phyloP scores from a whole-genome alignment of 345 rosid species.

The Psidium friedrichsthalianum region DNA sequence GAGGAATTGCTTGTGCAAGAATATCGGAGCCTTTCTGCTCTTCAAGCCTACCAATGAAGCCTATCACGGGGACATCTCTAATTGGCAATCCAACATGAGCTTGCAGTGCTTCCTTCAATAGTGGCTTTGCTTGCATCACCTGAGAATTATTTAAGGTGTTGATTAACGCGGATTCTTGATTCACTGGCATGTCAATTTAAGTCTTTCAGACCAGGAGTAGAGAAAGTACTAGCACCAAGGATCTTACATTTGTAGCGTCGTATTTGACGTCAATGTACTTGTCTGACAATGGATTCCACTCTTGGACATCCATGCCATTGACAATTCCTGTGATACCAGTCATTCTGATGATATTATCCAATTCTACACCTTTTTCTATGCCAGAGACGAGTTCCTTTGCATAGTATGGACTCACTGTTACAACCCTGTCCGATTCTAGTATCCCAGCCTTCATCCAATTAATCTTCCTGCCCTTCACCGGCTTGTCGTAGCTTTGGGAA shows the following conservation, averaged over 20 bases:
- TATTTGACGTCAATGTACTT: conserved; percentile 57
- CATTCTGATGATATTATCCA: conserved; percentile 49
- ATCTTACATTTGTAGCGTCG: conserved; percentile 55
- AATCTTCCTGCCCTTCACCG: conserved; percentile 83
- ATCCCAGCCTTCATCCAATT: conserved; percentile 98
- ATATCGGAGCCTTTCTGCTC: conserved; percentile 98
- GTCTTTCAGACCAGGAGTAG: neutral
- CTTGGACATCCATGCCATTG: conserved; percentile 96
- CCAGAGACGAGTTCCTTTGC: conserved; percentile 81
- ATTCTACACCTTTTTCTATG: conserved; percentile 69
- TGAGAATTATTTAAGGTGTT: conserved; percentile 1
- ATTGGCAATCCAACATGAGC: conserved; percentile 82
- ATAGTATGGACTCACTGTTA: conserved; percentile 85
- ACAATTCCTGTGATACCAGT: conserved; percentile 54
- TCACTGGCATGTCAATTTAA: neutral
- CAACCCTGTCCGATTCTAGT: conserved; percentile 57
- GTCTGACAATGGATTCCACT: conserved; percentile 85
- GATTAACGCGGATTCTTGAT: neutral
- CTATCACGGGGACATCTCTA: conserved; percentile 65
- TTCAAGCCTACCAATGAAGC: conserved; percentile 93
- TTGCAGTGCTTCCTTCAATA: conserved; percentile 88
- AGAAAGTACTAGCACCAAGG: neutral
- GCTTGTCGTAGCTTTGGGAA: conserved; percentile 41
- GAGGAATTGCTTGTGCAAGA: conserved; percentile 56
- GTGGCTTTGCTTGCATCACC: conserved; percentile 75